These are phyloP conservation scores for Suillus sp. DNA, from an alignment of 768 basidiomycete species.

Conservation along the genomic window DNA sequence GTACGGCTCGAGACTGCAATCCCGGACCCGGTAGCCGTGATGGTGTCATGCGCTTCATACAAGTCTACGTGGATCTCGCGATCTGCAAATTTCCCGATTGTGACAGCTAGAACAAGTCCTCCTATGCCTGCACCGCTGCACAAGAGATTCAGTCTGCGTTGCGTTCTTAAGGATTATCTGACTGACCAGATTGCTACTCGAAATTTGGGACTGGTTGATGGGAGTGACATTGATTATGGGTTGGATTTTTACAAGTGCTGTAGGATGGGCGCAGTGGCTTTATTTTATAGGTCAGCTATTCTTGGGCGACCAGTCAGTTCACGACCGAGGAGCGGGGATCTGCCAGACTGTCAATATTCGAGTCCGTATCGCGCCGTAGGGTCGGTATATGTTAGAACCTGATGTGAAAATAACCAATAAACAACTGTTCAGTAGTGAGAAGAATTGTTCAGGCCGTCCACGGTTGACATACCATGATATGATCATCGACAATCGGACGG, in stretches of 20 bases:
- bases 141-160: not conserved
- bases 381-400: not conserved
- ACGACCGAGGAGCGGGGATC: not conserved
- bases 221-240: constrained; percentile 13
- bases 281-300: not conserved
- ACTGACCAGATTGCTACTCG: constrained; percentile 16
- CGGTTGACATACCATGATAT: not conserved
- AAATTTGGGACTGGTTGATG: constrained; percentile 10
- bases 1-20: constrained; percentile 48
- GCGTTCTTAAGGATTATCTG: not conserved
- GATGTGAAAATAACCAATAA: not conserved
- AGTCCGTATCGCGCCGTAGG: not conserved
- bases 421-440: not conserved
- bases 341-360: not conserved
- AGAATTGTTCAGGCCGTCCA: not conserved
- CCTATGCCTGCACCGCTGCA: constrained; percentile 33
- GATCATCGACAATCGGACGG: not conserved
- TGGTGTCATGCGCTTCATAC: constrained; percentile 46
- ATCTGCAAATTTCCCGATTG: constrained; percentile 31
- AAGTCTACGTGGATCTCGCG: constrained; percentile 38
- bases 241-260: not conserved
- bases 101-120: constrained; percentile 42
- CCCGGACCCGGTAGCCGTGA: constrained; percentile 42
- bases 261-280: not conserved
- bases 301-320: not conserved